Evolutionary conservation across 2,329 filamentous ascomycete genomes (phyloP).

Genomic region (Nigrospora sphaerica): DNA sequence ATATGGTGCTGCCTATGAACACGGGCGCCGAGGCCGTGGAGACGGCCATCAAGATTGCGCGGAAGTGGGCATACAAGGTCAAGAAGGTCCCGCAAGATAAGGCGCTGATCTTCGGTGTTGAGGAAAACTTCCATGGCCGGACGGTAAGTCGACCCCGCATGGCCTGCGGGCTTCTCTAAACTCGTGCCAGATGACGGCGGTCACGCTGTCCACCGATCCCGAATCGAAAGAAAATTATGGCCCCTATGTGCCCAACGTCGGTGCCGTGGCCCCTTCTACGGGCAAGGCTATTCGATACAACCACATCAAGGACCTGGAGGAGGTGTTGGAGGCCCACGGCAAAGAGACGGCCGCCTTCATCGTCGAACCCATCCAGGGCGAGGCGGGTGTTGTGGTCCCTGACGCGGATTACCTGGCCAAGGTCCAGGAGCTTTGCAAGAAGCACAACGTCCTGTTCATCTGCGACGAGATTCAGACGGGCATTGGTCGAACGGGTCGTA

Average conservation of each 20-base stretch:
- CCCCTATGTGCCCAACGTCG: slow-evolving; percentile 85
- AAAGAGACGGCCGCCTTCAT: slow-evolving; percentile 86
- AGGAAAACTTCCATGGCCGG: slow-evolving; percentile 93
- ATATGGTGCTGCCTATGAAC: slow-evolving; percentile 98
- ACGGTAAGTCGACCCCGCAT: slow-evolving; percentile 54
- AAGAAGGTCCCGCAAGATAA: slow-evolving; percentile 82
- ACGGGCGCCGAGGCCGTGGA: slow-evolving; percentile 95
- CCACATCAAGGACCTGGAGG: slow-evolving; percentile 72
- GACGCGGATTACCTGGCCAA: slow-evolving; percentile 79
- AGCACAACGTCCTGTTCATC: slow-evolving; percentile 93
- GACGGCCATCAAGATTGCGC: slow-evolving; percentile 90
- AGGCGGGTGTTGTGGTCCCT: slow-evolving; percentile 93
- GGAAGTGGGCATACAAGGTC: slow-evolving; percentile 97
- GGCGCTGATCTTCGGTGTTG: slow-evolving; percentile 75
- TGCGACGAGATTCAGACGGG: slow-evolving; percentile 99
- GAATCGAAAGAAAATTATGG: slow-evolving; percentile 97
- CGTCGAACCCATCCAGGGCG: slow-evolving; percentile 94
- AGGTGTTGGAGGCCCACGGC: slow-evolving; percentile 72
- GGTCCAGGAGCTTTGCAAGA: slow-evolving; percentile 79
- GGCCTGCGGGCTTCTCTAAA: background rate
- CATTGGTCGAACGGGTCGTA: slow-evolving; percentile 87
- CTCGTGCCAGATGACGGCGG: slow-evolving; percentile 68
- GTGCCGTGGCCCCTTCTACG: slow-evolving; percentile 68
- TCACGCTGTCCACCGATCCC: slow-evolving; percentile 90
- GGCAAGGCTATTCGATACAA: slow-evolving; percentile 78